A percentile compares a stretch with the other conserved stretches of the same genome.
Evolutionary conservation across 2,329 filamentous ascomycete species (phyloP).

Genomic region (Metarhizium brunneum): DNA sequence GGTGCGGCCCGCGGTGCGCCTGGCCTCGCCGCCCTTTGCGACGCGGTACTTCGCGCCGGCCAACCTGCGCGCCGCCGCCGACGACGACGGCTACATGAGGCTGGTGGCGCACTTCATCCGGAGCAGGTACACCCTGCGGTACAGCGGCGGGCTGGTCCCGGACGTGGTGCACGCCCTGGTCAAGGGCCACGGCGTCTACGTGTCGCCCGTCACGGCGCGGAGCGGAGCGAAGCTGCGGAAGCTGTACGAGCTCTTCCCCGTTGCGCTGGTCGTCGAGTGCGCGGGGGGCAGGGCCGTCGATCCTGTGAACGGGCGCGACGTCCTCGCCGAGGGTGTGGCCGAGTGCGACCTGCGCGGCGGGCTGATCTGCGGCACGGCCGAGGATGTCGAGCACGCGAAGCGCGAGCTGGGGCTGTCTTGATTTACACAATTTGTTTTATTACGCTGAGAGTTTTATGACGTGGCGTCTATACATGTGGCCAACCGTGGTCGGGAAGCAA

Average conservation of each 20-base stretch:
- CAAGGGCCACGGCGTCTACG: constrained; percentile 53
- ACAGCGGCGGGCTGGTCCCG: constrained; percentile 51
- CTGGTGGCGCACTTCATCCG: constrained; percentile 40
- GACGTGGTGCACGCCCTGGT: constrained; percentile 50
- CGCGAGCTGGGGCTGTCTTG: not conserved
- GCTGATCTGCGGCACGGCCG: constrained; percentile 38
- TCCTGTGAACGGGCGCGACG: constrained; percentile 28
- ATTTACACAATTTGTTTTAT: not conserved
- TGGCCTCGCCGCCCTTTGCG: constrained; percentile 29
- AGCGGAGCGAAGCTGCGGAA: constrained; percentile 48
- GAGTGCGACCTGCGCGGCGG: constrained; percentile 41
- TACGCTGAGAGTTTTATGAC: too few relatives aligned
- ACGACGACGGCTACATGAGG: constrained; percentile 36
- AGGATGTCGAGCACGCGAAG: constrained; percentile 34
- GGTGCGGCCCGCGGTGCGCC: constrained; percentile 29
- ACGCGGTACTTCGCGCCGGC: constrained; percentile 54
- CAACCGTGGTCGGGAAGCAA: too few relatives aligned
- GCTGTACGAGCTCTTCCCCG: constrained; percentile 49
- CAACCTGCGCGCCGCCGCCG: constrained; percentile 48
- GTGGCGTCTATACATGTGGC: not conserved
- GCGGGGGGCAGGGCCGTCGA: constrained; percentile 48
- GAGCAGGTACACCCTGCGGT: constrained; percentile 49
- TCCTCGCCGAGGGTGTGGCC: constrained; percentile 29
- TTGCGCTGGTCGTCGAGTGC: constrained; percentile 52
- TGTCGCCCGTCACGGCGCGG: constrained; percentile 43